Conservation (phyloP, 768 basidiomycete genomes). For the Phylloporus scabripes region DNA sequence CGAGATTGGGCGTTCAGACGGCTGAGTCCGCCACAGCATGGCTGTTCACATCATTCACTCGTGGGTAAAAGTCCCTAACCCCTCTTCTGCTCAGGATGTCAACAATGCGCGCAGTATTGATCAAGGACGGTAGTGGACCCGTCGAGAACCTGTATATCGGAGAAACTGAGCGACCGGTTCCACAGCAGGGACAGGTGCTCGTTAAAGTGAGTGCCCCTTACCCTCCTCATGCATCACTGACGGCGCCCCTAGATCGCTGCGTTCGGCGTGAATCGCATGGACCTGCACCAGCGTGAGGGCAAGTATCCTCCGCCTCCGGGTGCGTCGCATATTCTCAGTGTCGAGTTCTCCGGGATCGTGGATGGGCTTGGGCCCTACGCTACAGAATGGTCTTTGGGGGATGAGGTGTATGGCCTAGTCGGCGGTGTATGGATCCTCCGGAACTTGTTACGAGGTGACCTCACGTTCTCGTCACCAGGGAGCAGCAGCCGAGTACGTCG, state of each 20-base stretch:
- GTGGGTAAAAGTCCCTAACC: not conserved
- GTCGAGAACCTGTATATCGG: slow-evolving; percentile 77
- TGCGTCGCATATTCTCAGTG: slow-evolving; percentile 70
- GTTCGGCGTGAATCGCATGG: slow-evolving; percentile 90
- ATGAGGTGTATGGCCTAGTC: slow-evolving; percentile 75
- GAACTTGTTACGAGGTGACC: not conserved
- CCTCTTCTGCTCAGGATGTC: slow-evolving; percentile 8
- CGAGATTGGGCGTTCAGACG: not conserved
- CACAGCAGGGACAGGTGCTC: slow-evolving; percentile 57
- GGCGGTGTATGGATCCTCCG: slow-evolving; percentile 55
- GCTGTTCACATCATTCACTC: not conserved
- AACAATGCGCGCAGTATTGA: slow-evolving; percentile 71
- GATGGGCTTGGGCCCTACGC: slow-evolving; percentile 47
- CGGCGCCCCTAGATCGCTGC: slow-evolving; percentile 52
- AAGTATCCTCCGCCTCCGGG: slow-evolving; percentile 77
- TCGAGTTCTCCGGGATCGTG: slow-evolving; percentile 78
- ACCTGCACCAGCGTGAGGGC: slow-evolving; percentile 66
- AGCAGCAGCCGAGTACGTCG: slow-evolving; percentile 86
- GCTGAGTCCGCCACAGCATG: not conserved
- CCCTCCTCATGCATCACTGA: not conserved
- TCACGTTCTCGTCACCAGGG: slow-evolving; percentile 45
- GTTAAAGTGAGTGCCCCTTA: slow-evolving; percentile 54
- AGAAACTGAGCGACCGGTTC: slow-evolving; percentile 57
- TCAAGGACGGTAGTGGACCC: slow-evolving; percentile 73
- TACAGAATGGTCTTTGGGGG: slow-evolving; percentile 52